Evolutionary conservation across 2,329 filamentous ascomycete species (phyloP).

Genomic region (Penicillium paneum): DNA sequence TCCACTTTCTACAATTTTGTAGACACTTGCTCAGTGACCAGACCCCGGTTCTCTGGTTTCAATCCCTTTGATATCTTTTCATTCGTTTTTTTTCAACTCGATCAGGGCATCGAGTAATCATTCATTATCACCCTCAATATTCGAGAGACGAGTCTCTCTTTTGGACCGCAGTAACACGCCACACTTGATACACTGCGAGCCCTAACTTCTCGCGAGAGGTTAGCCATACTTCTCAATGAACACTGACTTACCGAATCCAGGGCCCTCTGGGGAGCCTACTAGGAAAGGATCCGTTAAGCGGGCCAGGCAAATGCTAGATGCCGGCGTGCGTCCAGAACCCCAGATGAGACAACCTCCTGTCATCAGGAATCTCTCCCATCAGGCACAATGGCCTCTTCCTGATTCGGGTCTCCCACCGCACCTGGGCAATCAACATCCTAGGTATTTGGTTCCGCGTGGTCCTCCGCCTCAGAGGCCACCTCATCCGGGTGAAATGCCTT

Average conservation of each 20-base stretch:
- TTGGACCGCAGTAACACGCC: background rate
- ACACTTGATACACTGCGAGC: conserved; percentile 12
- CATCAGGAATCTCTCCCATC: conserved; percentile 30
- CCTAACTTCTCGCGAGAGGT: background rate
- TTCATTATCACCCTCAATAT: background rate
- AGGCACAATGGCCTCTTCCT: conserved; percentile 48
- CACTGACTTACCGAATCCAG: conserved; percentile 10
- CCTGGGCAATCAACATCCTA: conserved; percentile 25
- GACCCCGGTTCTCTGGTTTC: conserved; percentile 7
- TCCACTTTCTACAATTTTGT: background rate
- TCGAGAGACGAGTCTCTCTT: background rate
- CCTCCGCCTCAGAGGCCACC: conserved; percentile 44
- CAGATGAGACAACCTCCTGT: conserved; percentile 10
- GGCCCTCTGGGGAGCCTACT: conserved; percentile 11
- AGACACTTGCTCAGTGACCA: background rate
- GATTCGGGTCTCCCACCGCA: conserved; percentile 26
- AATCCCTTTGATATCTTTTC: background rate
- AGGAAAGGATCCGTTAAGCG: conserved; percentile 37
- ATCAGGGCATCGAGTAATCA: conserved; percentile 14
- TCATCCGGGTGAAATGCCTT: conserved; percentile 38
- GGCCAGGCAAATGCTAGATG: conserved; percentile 35
- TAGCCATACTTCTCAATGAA: conserved; percentile 19
- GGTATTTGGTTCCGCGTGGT: conserved; percentile 28
- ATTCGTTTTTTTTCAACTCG: conserved; percentile 3
- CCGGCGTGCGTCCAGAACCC: conserved; percentile 28